Evolutionary conservation across 352 stramenopile species (phyloP).

Genomic region (Phytophthora litchii): DNA sequence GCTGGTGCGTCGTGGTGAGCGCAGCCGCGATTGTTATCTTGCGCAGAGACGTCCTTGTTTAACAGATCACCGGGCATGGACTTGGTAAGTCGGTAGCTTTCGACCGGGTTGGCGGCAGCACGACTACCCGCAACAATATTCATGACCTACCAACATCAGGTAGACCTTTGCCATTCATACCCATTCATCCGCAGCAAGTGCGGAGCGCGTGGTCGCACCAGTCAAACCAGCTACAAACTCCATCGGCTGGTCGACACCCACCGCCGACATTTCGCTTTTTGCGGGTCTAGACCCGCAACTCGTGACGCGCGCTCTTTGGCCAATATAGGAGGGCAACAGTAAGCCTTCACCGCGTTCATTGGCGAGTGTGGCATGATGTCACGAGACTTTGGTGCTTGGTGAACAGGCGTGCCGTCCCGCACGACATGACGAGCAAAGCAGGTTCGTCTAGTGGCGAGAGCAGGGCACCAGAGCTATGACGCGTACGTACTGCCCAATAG

Average conservation of each 20-base stretch:
- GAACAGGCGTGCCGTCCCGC: constrained; percentile 14
- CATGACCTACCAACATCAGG: constrained; percentile 12
- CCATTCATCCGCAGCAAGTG: neutral
- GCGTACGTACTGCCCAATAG: constrained; percentile 21
- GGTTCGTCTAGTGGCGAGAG: constrained; percentile 3
- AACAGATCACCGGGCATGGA: constrained; percentile 13
- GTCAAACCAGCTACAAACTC: constrained; percentile 1
- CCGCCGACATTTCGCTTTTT: constrained; percentile 20
- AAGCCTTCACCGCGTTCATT: constrained; percentile 7
- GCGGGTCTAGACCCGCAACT: constrained; percentile 4
- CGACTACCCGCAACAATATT: no score
- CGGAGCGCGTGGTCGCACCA: neutral
- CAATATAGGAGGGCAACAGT: constrained; percentile 8
- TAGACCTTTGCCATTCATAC: constrained; percentile 7
- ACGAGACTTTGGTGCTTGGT: constrained; percentile 35
- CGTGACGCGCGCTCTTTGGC: constrained; percentile 23
- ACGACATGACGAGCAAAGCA: constrained; percentile 7
- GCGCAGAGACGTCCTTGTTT: constrained; percentile 14
- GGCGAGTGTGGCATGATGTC: constrained; percentile 14
- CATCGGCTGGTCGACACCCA: constrained; percentile 15
- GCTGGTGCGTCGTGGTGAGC: constrained; percentile 4
- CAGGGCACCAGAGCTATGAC: constrained; percentile 20
- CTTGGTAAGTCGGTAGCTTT: constrained; percentile 10
- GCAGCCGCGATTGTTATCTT: no score
- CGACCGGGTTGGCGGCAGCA: no score